Base-by-base conservation (phyloP, 371 early-diverging fungal species). In the Syncephalastrum sp. region DNA sequence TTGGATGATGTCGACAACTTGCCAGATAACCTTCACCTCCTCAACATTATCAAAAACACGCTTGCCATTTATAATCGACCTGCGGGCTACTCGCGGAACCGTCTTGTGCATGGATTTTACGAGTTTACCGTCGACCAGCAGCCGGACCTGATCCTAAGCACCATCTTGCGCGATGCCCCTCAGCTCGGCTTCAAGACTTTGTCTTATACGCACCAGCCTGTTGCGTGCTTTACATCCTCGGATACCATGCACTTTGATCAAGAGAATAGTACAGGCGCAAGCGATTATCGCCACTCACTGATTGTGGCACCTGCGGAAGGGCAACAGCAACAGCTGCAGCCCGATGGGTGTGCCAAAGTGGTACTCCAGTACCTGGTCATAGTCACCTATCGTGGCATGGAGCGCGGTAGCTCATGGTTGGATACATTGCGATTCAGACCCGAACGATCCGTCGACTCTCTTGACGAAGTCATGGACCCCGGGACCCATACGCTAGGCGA, bases 131-230 rank as follows among this genome's bases (percentile, higher is more conserved):
- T 27, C n/a, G 54, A 27, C 3, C 27, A 54, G 19, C 49, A 56
- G 14, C 64, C 66, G 3, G 50, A 74, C 15, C 60, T 81, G 16
- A 55, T 92, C 27, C 78, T 89, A 50, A 64, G 82, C 7, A 88
- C 87, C 59, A 81, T 91, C 33, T 63, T 91, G 46, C 82, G 82
- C 41, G 81, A 84, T 54, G 90, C 91, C 1, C 64, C 69, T 12
- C 72, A 82, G 29, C 83, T 91, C 54, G 87, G 88, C 0, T 84
- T 89, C 56, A 60, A 64, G 25, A 41, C 70, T 0, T 42, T 79
- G 1, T 47, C 52, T 33, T 61, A 46, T 14, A 59, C 66, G 14
- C 46, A 58, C 7, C 55, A 58, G 5, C 65, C 69, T 5, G 53
- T 67, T 2, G 74, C 75, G 12, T 72, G 72, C 44, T 77, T 72